Evolutionary conservation across 257 asterid species (phyloP).

Genomic region (Orobanche coerulescens): DNA sequence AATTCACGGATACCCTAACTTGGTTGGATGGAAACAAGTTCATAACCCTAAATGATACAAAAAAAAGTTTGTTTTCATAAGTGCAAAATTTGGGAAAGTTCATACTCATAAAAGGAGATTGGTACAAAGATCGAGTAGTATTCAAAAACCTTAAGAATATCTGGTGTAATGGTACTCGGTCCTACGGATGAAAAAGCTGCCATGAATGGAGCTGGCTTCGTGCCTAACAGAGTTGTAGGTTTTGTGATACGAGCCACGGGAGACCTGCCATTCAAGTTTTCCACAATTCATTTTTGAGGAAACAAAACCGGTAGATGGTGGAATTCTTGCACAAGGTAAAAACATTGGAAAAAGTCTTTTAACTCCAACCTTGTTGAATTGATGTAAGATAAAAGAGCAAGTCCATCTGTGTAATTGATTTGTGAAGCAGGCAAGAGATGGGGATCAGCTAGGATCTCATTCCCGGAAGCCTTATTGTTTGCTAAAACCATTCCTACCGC

Average conservation of each 20-base stretch:
- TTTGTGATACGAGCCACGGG: slow-evolving; percentile 50
- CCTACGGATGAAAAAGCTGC: slow-evolving; percentile 88
- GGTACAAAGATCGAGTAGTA: not conserved
- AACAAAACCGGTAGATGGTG: too few relatives aligned
- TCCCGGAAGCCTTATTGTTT: slow-evolving; percentile 53
- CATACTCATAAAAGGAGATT: too few relatives aligned
- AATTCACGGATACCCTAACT: too few relatives aligned
- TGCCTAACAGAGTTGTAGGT: slow-evolving; percentile 44
- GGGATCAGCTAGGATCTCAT: slow-evolving; percentile 81
- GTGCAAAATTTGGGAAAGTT: too few relatives aligned
- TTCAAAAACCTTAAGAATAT: slow-evolving; percentile 58
- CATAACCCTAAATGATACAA: too few relatives aligned
- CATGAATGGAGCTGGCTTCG: slow-evolving; percentile 83
- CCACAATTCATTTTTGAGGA: not conserved
- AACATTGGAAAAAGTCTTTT: not conserved
- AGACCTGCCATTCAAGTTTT: slow-evolving; percentile 34
- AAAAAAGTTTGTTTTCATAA: too few relatives aligned
- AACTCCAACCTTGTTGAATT: slow-evolving; percentile 40
- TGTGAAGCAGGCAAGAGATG: slow-evolving; percentile 81
- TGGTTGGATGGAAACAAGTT: too few relatives aligned
- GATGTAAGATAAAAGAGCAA: slow-evolving; percentile 48
- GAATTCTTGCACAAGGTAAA: too few relatives aligned
- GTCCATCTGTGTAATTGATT: slow-evolving; percentile 64
- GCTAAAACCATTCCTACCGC: slow-evolving; percentile 86
- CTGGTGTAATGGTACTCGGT: slow-evolving; percentile 61